These are phyloP conservation scores for Leishmania major DNA, from an alignment of 208 protist species.

Conservation along the genomic window DNA sequence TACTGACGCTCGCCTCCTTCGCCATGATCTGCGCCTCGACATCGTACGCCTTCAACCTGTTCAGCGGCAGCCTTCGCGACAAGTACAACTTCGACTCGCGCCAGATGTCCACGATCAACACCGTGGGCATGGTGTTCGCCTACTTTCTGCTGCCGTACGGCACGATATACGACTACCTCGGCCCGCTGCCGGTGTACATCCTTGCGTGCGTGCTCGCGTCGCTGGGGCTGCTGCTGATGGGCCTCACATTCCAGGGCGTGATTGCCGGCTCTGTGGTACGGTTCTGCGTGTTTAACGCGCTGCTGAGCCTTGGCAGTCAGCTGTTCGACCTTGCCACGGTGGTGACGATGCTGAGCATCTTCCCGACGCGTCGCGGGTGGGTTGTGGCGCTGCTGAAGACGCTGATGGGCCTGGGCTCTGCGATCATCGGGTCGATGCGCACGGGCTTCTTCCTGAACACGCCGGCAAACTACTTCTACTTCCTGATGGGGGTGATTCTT, in stretches of 20 bases:
- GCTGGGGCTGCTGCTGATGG: conserved; percentile 45
- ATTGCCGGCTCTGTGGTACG: conserved; percentile 39
- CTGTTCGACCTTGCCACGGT: conserved; percentile 57
- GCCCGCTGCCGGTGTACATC: conserved; percentile 43
- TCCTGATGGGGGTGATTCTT: conserved; percentile 40
- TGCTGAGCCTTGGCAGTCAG: conserved; percentile 41
- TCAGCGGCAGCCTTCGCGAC: conserved; percentile 39
- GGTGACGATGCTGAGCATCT: conserved; percentile 59
- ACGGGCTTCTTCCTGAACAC: conserved; percentile 53
- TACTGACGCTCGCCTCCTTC: conserved; percentile 41
- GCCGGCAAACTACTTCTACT: conserved; percentile 54
- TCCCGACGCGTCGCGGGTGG: conserved; percentile 51
- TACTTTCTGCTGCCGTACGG: conserved; percentile 55
- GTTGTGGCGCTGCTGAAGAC: conserved; percentile 72
- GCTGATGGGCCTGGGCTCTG: conserved; percentile 65
- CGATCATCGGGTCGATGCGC: conserved; percentile 54
- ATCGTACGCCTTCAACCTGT: conserved; percentile 65
- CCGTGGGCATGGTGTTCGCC: conserved; percentile 41
- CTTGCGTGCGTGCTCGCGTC: conserved; percentile 30
- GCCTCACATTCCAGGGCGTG: conserved; percentile 47
- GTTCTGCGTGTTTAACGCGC: conserved; percentile 44
- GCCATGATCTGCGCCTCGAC: conserved; percentile 51
- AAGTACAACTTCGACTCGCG: conserved; percentile 44
- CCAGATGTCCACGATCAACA: conserved; percentile 62
- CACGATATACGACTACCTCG: conserved; percentile 57